Evolutionary conservation across 2,329 filamentous ascomycete species (phyloP).

Genomic region (Sclerotiophoma versabilis): DNA sequence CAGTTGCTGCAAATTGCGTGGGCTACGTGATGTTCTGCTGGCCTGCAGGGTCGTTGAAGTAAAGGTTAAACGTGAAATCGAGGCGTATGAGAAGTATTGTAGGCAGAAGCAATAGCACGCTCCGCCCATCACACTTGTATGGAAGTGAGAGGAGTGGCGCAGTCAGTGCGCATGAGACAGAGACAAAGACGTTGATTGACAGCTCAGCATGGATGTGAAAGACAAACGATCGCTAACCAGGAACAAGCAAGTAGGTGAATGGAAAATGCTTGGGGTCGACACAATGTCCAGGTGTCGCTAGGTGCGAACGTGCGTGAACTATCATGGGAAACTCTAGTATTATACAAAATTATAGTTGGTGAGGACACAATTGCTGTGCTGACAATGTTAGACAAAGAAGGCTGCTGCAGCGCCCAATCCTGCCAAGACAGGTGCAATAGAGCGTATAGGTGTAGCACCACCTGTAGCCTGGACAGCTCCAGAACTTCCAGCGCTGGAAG

Average conservation of each 20-base stretch:
- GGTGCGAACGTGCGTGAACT: background rate
- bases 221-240: background rate
- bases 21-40: background rate
- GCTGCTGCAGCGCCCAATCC: slow-evolving; percentile 40
- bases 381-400: slow-evolving; percentile 28
- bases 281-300: background rate
- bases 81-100: background rate
- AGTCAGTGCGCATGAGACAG: background rate
- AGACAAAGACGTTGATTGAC: slow-evolving; percentile 5
- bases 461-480: slow-evolving; percentile 18
- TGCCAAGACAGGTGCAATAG: slow-evolving; percentile 32
- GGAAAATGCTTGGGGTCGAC: background rate
- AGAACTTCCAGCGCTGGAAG: slow-evolving; percentile 6
- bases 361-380: background rate
- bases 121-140: background rate
- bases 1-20: background rate
- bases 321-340: background rate
- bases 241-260: background rate
- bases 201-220: background rate
- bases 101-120: background rate
- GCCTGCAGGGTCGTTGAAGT: background rate
- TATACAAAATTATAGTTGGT: background rate
- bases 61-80: background rate
- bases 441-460: slow-evolving; percentile 29
- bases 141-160: background rate